A percentile compares a stretch with the other conserved stretches of the same genome.
Evolutionary conservation across 2,329 filamentous ascomycete genomes (phyloP).

Genomic region (Ceratocystis eucalypticola): DNA sequence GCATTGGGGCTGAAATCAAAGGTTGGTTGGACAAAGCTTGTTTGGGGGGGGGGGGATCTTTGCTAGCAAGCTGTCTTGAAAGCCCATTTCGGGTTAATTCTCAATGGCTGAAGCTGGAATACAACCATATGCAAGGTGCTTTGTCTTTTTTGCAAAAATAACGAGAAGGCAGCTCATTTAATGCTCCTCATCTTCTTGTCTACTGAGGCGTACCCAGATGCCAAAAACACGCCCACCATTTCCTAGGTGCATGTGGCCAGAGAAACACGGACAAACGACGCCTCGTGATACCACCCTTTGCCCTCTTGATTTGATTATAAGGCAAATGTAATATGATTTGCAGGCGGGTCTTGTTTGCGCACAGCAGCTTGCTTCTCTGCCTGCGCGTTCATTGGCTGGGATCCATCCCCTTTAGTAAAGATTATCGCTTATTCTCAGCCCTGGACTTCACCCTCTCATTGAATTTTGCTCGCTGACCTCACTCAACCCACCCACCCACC

Average conservation of each 20-base stretch:
- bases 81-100: neutral
- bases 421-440: slow-evolving; percentile 6
- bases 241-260: no score
- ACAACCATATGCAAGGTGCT: neutral
- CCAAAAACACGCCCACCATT: no score
- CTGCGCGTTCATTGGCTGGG: neutral
- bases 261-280: neutral
- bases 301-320: neutral
- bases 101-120: neutral
- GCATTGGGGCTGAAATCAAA: neutral
- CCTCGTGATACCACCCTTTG: neutral
- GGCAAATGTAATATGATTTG: neutral
- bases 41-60: neutral
- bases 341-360: neutral
- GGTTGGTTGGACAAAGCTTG: neutral
- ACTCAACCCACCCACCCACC: neutral
- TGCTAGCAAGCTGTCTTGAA: neutral
- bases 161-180: neutral
- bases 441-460: neutral
- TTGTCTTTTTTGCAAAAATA: neutral
- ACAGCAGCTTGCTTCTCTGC: neutral
- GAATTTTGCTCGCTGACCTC: neutral
- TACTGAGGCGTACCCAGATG: no score
- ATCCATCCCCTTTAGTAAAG: neutral
- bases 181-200: no score